Base-by-base conservation (phyloP, 371 early-diverging fungal species). In the Basidiobolus meristosporus region DNA sequence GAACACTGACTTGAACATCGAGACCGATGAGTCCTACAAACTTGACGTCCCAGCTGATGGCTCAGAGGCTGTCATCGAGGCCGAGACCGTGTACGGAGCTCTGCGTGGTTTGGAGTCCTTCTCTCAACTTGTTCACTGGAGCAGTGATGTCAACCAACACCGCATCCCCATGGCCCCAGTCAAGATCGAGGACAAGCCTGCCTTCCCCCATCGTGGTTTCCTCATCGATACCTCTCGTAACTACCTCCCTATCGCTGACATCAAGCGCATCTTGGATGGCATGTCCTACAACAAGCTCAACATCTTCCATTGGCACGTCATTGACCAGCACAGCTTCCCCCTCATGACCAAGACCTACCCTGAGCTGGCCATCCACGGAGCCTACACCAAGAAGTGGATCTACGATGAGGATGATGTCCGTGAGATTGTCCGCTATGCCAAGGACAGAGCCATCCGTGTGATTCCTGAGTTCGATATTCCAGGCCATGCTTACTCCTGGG, bases 241-340 rank as follows among this genome's bases (percentile, higher is more conserved):
- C 64, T 85, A 55, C 41, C 77, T 67, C 38, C 69, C 82, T 3
- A 50, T 82, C 29, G 38, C 55, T 23, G 63, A 61, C 43, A 45
- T 78, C 38, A 47, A 62, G 45, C 68, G 74, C 42, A 65, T 72
- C 34, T 53, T 84, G 15, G 82, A 82, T 37, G 39, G 7, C 22
- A 38, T 82, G 56, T 53, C 78, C 33, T 79, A 64, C 56, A 74
- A 69, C 62, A 83, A 83, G 60, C 55, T 83, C 55, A 83, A 83
- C 41, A 71, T 77, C 14, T 60, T 84, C 53, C 85, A 84, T 51
- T 84, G 82, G 82, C 85, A 84, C 45, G 64, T 77, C 7, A 71
- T 72, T 0, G 85, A 84, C 38, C 52, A 76, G 26, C 82, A 82
- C 39, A 65, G 80, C 5, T 83, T 77, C 73, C 82, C 83, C 1